Evolutionary conservation across 148 eudicot genomes (phyloP).

Genomic region (Camellia sinensis): DNA sequence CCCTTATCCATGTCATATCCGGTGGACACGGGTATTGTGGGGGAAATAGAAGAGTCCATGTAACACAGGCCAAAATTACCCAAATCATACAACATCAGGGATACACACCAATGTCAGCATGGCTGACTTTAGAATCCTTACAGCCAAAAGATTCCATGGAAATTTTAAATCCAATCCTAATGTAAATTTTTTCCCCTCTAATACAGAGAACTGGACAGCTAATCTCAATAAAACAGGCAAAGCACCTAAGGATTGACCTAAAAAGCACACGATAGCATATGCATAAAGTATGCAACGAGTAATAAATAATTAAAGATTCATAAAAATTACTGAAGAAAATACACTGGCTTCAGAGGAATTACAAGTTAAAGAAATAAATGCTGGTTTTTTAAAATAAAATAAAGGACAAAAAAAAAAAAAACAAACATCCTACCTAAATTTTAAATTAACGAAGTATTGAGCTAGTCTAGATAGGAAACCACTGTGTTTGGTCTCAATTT

Average conservation of each 20-base stretch:
- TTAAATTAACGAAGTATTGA: neutral
- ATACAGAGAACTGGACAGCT: no score
- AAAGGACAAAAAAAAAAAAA: neutral
- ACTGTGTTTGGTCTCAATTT: no score
- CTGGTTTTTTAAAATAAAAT: neutral
- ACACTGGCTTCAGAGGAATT: neutral
- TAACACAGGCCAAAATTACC: neutral
- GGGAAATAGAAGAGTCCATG: no score
- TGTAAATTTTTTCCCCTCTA: no score
- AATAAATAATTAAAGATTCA: neutral
- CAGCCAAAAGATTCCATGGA: no score
- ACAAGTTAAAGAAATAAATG: neutral
- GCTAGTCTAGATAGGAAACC: neutral
- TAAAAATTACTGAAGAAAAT: neutral
- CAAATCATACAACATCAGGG: neutral
- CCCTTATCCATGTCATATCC: no score
- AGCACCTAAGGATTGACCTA: neutral
- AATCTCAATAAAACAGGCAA: no score
- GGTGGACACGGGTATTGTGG: no score
- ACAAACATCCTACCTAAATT: neutral
- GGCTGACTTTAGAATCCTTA: neutral
- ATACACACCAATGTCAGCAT: neutral
- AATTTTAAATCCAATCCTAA: no score
- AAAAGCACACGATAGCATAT: neutral
- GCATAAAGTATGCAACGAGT: neutral